phyloP scores from a whole-genome alignment of 768 basidiomycete species.

The Hysterangium stoloniferum region DNA sequence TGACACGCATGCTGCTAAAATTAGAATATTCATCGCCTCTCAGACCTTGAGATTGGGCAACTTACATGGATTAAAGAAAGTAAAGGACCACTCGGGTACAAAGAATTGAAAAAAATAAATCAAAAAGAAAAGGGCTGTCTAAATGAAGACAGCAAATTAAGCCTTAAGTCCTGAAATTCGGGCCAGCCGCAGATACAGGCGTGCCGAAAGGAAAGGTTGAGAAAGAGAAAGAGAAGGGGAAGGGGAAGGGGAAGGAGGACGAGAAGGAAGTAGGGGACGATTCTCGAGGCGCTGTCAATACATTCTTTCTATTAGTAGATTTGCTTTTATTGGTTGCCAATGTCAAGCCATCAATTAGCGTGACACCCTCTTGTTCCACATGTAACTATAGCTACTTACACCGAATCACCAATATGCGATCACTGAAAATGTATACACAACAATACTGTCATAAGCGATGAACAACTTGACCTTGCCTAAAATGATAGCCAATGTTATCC shows the following conservation, averaged over 20 bases:
- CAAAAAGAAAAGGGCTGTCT: neutral
- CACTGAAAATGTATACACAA: no score
- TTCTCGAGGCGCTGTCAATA: no score
- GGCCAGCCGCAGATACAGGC: slow-evolving; percentile 20
- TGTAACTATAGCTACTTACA: neutral
- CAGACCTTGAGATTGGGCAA: neutral
- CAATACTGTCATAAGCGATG: no score
- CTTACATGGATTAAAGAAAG: slow-evolving; percentile 16
- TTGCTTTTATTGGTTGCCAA: no score
- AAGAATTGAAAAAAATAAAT: slow-evolving; percentile 4
- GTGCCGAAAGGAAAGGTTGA: slow-evolving; percentile 13
- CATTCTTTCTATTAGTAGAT: no score
- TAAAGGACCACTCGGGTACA: slow-evolving; percentile 38
- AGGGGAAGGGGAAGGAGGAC: neutral
- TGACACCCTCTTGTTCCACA: neutral
- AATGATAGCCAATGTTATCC: no score
- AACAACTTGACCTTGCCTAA: no score
- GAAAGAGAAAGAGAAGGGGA: slow-evolving; percentile 9
- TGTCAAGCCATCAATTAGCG: no score
- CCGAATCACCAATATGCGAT: no score
- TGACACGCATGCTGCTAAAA: slow-evolving; percentile 30
- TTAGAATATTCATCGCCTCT: neutral
- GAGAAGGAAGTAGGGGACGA: neutral
- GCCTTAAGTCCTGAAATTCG: slow-evolving; percentile 8
- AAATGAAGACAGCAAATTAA: neutral